Evolutionary conservation across 371 early-diverging fungal genomes (phyloP), one percentile per base, ranked within the genome.

Genomic region (Homolaphlyctis polyrhiza): DNA sequence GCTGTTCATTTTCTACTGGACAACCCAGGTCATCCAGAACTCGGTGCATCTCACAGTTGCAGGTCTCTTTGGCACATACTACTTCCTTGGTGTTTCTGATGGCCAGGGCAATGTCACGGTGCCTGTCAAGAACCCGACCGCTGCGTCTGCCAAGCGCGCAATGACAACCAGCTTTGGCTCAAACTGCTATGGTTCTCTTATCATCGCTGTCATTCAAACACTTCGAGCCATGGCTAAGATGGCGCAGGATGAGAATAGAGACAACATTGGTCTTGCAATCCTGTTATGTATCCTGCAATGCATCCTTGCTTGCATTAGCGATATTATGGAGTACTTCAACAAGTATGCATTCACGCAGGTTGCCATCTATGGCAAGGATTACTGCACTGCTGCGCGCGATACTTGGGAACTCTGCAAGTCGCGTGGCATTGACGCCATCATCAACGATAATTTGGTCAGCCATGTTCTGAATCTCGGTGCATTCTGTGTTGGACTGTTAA

Each of bases 361-460:
- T 0, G 97, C 97, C 47, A 90, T 98, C 35, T 96, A 95, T 66
- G 98, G 98, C 47, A 88, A 92, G 71, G 80, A 91, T 23, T 97
- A 90, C 71, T 78, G 89, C 62, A 39, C 65, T 28, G 91, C 96
- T 6, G 96, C 92, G 23, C 81, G 81, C 68, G 86, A 88, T 36
- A 94, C 96, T 0, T 97, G 95, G 95, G 78, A 69, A 13, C 63
- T 96, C 68, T 76, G 94, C 66, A 88, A 91, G 75, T 85, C 87
- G 67, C 87, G 91, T 49, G 97, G 96, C 27, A 80, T 95, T 49
- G 93, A 94, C 35, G 92, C 93, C 29, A 66, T 75, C 70, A 89
- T 94, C 66, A 97, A 96, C 70, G 96, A 96, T 73, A 84, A 80
- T 45, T 71, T 97, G 59, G 87, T 94, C 55, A 90, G 66, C 34